Conservation (phyloP, 305 asterid genomes). For the Plantago lanceolata region DNA sequence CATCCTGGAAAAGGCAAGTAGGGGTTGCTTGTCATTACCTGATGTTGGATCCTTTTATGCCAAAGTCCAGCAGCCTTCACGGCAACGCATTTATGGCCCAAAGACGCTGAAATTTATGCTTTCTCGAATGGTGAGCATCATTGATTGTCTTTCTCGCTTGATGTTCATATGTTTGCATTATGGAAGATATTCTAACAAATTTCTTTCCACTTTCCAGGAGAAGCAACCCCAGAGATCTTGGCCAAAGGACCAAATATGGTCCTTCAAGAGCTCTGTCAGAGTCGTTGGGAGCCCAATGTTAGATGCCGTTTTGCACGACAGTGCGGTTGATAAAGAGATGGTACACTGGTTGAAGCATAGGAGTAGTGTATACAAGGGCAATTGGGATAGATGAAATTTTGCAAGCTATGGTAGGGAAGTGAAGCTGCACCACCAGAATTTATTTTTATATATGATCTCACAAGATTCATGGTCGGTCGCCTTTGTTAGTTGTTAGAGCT, state of each 20-base stretch:
- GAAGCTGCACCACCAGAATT: constrained; percentile 25
- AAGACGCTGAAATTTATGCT: constrained; percentile 84
- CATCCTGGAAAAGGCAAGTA: constrained; percentile 63
- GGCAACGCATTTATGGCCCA: constrained; percentile 91
- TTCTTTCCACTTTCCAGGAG: constrained; percentile 53
- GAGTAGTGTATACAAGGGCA: constrained; percentile 64
- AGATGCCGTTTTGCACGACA: constrained; percentile 61
- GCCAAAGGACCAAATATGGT: constrained; percentile 93
- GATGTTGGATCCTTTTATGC: constrained; percentile 91
- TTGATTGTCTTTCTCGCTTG: constrained; percentile 5
- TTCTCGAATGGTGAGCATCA: constrained; percentile 71
- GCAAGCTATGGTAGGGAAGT: constrained; percentile 30
- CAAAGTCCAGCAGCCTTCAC: constrained; percentile 84
- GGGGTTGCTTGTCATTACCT: constrained; percentile 94
- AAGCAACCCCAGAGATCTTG: constrained; percentile 86
- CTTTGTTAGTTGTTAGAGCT: constrained; percentile 17
- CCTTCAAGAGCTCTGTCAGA: constrained; percentile 58
- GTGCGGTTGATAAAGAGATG: constrained; percentile 66
- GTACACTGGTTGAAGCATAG: constrained; percentile 87
- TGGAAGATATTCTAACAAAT: not conserved
- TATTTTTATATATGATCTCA: constrained; percentile 9
- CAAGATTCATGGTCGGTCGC: constrained; percentile 10
- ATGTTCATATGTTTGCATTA: not conserved
- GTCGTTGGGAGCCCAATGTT: constrained; percentile 86
- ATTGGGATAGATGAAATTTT: constrained; percentile 83